Evolutionary conservation across 495 filamentous ascomycete species (phyloP), one percentile per base, ranked within the genome.

Genomic region (Astrothelium subdiscretum): DNA sequence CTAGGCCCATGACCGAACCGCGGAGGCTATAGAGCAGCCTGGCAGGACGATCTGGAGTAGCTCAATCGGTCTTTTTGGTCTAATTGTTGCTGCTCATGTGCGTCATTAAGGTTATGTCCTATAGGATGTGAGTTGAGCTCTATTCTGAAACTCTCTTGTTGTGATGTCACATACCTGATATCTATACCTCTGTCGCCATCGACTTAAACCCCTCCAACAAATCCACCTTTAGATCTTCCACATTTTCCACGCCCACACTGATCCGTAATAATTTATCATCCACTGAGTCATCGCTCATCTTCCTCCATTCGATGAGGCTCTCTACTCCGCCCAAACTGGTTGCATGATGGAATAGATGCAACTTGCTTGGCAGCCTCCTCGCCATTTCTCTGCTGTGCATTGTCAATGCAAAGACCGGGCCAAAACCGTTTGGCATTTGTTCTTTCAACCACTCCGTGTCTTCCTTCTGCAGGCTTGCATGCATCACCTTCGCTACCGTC

Each of bases 251-350:
- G 0, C 94, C 94, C 51, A 96, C 76, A 73, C 91, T 96, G 54
- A 98, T 73, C 59, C 94, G 79, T 72, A 96, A 69, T 70, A 98
- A 71, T 66, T 83, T 75, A 66, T 77, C 81, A 72, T 96, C 91
- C 59, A 91, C 86, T 11, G 65, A 77, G 15, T 72, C 57, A 78
- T 98, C 94, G 60, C 81, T 85, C 92, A 98, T 92, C 27, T 87
- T 83, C 60, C 87, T 73, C 87, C 89, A 91, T 77, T 94, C 90
- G 69, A 98, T 88, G 80, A 97, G 75, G 66, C 87, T 91, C 82
- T 98, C 94, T 11, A 97, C 91, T 1, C 92, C 91, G 3, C 94
- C 94, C 5, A 98, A 74, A 72, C 87, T 92, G 18, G 94, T 98
- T 6, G 94, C 92, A 79, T 98, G 94, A 66, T 95, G 89, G 78